Evolutionary conservation across 2,329 filamentous ascomycete genomes (phyloP).

Genomic region (Talaromyces verruculosus): DNA sequence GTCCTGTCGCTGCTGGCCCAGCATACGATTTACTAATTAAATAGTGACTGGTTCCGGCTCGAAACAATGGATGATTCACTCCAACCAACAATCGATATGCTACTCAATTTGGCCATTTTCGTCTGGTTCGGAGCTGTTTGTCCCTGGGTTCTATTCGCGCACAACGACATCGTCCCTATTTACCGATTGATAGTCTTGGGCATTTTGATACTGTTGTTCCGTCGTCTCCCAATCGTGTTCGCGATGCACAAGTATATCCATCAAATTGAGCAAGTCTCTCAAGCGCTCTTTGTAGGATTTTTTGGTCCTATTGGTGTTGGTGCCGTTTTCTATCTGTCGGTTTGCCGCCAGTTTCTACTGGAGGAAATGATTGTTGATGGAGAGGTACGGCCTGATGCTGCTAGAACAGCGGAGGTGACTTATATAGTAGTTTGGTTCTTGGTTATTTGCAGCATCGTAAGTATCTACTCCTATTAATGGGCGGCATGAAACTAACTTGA

Average conservation of each 20-base stretch:
- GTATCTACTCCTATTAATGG: conserved; percentile 35
- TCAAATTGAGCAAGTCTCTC: conserved; percentile 71
- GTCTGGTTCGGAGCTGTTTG: conserved; percentile 87
- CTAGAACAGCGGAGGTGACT: conserved; percentile 64
- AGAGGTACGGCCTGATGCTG: conserved; percentile 63
- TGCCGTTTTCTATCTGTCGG: conserved; percentile 84
- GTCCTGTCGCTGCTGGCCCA: conserved; percentile 24
- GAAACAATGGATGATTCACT: conserved; percentile 87
- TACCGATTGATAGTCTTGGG: conserved; percentile 72
- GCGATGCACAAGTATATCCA: conserved; percentile 72
- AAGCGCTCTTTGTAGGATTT: conserved; percentile 85
- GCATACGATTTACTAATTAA: neutral
- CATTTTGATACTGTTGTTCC: conserved; percentile 71
- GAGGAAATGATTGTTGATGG: conserved; percentile 58
- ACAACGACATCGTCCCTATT: conserved; percentile 69
- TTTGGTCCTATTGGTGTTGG: conserved; percentile 91
- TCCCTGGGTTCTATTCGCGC: conserved; percentile 71
- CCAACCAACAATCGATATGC: conserved; percentile 93
- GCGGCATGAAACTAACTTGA: neutral
- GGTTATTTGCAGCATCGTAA: conserved; percentile 76
- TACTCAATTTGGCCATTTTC: conserved; percentile 84
- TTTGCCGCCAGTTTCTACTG: conserved; percentile 72
- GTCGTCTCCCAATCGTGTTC: conserved; percentile 75
- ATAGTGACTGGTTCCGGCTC: conserved; percentile 79
- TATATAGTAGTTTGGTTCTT: conserved; percentile 82